Percentiles rank a stretch among this genome's conserved stretches.
phyloP scores from a whole-genome alignment of 345 rosid species.

The Turritis glabra region DNA sequence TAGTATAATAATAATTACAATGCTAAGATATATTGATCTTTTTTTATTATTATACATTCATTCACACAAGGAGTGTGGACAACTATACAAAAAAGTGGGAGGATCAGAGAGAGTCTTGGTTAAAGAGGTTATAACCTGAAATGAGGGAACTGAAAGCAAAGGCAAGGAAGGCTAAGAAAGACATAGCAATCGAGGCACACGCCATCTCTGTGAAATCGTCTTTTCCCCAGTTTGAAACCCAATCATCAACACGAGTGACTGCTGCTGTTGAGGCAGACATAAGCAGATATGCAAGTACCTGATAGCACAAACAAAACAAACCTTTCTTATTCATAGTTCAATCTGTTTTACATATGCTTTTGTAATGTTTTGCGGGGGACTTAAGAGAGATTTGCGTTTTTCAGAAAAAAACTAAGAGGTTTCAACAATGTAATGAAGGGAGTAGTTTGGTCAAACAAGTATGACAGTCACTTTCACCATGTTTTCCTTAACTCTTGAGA shows the following conservation, averaged over 20 bases:
- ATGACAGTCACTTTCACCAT: neutral
- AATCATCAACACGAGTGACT: slow-evolving; percentile 83
- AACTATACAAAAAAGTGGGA: slow-evolving; percentile 25
- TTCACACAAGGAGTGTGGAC: slow-evolving; percentile 25
- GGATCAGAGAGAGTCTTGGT: slow-evolving; percentile 45
- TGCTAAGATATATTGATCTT: slow-evolving; percentile 14
- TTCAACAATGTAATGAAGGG: neutral
- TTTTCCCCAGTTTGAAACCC: slow-evolving; percentile 98
- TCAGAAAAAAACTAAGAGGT: neutral
- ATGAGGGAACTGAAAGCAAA: slow-evolving; percentile 76
- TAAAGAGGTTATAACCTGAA: slow-evolving; percentile 70
- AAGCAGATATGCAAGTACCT: slow-evolving; percentile 86
- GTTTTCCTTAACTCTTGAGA: neutral
- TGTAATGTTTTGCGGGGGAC: neutral
- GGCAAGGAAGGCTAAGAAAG: slow-evolving; percentile 80
- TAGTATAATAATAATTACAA: slow-evolving; percentile 13
- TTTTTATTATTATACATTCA: slow-evolving; percentile 1
- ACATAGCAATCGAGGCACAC: slow-evolving; percentile 82
- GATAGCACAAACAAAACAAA: slow-evolving; percentile 25
- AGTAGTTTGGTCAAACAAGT: neutral
- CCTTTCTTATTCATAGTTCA: neutral
- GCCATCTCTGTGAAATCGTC: slow-evolving; percentile 96
- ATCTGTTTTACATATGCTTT: neutral
- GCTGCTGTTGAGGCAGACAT: slow-evolving; percentile 88
- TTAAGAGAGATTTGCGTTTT: neutral